These are phyloP conservation scores for Alternaria angustiovoidea DNA, from an alignment of 2,329 filamentous ascomycete species.

Conservation along the genomic window DNA sequence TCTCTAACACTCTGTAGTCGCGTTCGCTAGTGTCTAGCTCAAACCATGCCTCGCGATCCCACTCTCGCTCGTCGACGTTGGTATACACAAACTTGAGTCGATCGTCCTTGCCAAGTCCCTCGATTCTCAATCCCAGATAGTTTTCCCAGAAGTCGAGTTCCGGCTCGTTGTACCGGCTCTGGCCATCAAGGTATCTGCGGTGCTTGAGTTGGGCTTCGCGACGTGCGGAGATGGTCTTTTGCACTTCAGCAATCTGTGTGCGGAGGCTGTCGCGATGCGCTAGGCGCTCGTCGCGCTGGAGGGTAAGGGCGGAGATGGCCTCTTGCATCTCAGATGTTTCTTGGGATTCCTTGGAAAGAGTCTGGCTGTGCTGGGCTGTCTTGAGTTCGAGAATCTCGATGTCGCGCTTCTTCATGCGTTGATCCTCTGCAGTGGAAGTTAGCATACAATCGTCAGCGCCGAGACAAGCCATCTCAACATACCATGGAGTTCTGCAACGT, in stretches of 20 bases:
- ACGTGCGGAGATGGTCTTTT: conserved; percentile 73
- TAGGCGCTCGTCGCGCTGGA: conserved; percentile 64
- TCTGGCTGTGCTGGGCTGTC: conserved; percentile 74
- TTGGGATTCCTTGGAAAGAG: conserved; percentile 76
- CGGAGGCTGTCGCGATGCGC: conserved; percentile 64
- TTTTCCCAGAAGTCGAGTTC: conserved; percentile 97
- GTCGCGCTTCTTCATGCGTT: conserved; percentile 86
- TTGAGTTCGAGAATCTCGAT: conserved; percentile 83
- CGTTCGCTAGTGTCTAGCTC: conserved; percentile 82
- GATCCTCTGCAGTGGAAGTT: conserved; percentile 71
- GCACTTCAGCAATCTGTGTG: conserved; percentile 68
- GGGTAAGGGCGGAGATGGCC: conserved; percentile 64
- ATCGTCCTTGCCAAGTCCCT: conserved; percentile 85
- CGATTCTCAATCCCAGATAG: conserved; percentile 86
- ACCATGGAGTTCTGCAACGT: conserved; percentile 90
- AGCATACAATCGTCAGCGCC: neutral
- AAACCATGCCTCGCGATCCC: conserved; percentile 92
- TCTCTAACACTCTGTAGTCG: conserved; percentile 85
- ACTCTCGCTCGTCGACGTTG: conserved; percentile 84
- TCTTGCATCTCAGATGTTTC: conserved; percentile 73
- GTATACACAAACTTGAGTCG: conserved; percentile 89
- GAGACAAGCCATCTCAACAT: conserved; percentile 33
- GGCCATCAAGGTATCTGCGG: conserved; percentile 78
- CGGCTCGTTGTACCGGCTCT: conserved; percentile 87
- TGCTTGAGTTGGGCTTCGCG: conserved; percentile 76